These are phyloP conservation scores for Urtica urens DNA, from an alignment of 306 rosid species.

Conservation along the genomic window DNA sequence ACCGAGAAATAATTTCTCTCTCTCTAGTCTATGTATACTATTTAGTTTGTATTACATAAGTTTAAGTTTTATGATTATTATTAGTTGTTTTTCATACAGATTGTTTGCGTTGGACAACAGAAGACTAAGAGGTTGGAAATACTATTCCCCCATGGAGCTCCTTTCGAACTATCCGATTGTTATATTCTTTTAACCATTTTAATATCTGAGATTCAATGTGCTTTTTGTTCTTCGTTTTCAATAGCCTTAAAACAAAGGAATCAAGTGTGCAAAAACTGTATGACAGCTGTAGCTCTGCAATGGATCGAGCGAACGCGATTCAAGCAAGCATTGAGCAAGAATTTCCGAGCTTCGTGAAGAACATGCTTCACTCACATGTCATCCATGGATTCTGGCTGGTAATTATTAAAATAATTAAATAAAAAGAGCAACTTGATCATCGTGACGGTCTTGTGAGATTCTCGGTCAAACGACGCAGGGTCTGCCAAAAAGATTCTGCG, in stretches of 20 bases:
- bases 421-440: background rate
- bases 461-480: slow-evolving; percentile 26
- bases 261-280: slow-evolving; percentile 1
- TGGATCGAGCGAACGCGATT: slow-evolving; percentile 27
- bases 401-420: background rate
- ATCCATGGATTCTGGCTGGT: slow-evolving; percentile 48
- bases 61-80: too few relatives aligned
- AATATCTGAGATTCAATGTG: background rate
- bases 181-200: background rate
- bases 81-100: slow-evolving; percentile 15
- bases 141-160: background rate
- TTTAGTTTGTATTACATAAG: too few relatives aligned
- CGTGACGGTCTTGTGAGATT: too few relatives aligned
- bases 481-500: slow-evolving; percentile 31
- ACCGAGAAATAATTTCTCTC: too few relatives aligned
- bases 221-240: background rate
- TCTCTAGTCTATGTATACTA: too few relatives aligned
- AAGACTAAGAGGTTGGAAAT: slow-evolving; percentile 25
- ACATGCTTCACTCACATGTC: slow-evolving; percentile 41
- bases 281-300: background rate
- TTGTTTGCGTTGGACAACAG: background rate
- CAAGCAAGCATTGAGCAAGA: slow-evolving; percentile 22
- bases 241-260: slow-evolving; percentile 21
- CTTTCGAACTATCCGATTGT: background rate
- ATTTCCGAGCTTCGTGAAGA: slow-evolving; percentile 26